Evolutionary conservation across 2,329 filamentous ascomycete species (phyloP).

Genomic region (Hymenoscyphus albidus): DNA sequence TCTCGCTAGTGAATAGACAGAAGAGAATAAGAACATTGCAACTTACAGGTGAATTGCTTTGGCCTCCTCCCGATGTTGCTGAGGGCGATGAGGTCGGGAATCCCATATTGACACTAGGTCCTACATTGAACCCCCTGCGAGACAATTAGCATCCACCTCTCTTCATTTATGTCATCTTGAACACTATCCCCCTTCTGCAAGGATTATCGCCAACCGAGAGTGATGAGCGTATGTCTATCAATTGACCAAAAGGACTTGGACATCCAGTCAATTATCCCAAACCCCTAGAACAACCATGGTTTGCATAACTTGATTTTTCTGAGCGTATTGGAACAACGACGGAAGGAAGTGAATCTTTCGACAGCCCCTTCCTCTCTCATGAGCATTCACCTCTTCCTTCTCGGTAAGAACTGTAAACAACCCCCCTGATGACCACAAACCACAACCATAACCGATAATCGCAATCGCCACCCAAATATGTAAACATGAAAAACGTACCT

Average conservation of each 20-base stretch:
- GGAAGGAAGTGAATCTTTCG: background rate
- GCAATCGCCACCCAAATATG: background rate
- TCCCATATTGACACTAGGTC: constrained; percentile 39
- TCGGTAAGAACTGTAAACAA: background rate
- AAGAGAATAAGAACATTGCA: background rate
- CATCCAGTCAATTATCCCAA: too few relatives aligned
- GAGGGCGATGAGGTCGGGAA: constrained; percentile 62
- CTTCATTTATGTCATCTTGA: constrained; percentile 9
- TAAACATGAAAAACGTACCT: constrained; percentile 40
- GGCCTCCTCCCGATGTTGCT: constrained; percentile 59
- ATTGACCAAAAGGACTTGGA: too few relatives aligned
- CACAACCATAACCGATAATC: background rate
- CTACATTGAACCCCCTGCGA: constrained; percentile 32
- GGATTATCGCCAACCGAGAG: too few relatives aligned
- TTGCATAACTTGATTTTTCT: background rate
- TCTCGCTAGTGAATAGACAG: background rate
- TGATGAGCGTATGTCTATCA: too few relatives aligned
- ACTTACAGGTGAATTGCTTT: constrained; percentile 57
- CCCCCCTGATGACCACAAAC: background rate
- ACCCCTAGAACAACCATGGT: background rate
- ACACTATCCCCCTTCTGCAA: too few relatives aligned
- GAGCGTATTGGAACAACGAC: background rate
- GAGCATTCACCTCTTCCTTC: background rate
- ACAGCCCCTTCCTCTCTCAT: too few relatives aligned
- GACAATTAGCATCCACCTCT: constrained; percentile 23